Conservation (phyloP, 179 eudicot genomes). For the Amaranthus tricolor region DNA sequence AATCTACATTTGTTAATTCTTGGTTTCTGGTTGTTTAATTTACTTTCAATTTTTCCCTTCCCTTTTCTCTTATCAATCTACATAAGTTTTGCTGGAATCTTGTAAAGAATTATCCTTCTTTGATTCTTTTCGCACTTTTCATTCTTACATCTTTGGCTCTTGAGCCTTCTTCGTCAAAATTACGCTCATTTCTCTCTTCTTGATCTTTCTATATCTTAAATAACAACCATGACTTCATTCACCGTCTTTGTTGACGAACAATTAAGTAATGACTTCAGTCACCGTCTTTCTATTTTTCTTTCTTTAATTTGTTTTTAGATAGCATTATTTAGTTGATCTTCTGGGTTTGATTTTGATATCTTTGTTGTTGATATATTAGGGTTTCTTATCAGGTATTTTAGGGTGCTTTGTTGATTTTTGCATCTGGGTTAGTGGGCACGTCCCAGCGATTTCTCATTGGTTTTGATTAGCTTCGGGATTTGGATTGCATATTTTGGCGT, state of each 20-base stretch:
- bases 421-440: neutral
- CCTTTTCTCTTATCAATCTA: neutral
- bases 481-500: too few species aligned
- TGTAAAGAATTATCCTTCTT: conserved; percentile 11
- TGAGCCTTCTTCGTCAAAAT: too few species aligned
- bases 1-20: neutral
- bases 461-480: too few species aligned
- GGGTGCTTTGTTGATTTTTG: neutral
- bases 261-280: conserved; percentile 18
- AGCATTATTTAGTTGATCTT: neutral
- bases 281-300: neutral
- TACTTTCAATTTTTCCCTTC: neutral
- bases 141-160: neutral
- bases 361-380: conserved; percentile 4
- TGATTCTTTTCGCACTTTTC: neutral
- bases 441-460: too few species aligned
- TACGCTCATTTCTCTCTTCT: conserved; percentile 1
- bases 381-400: conserved; percentile 7
- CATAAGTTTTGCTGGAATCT: neutral
- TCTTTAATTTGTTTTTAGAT: neutral
- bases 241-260: conserved; percentile 25
- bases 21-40: neutral
- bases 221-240: conserved; percentile 37
- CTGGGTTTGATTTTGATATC: neutral
- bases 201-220: neutral